A percentile compares a stretch with the other conserved stretches of the same genome.
phyloP scores from a whole-genome alignment of 2,329 filamentous ascomycete species.

The Penicillium sp. region DNA sequence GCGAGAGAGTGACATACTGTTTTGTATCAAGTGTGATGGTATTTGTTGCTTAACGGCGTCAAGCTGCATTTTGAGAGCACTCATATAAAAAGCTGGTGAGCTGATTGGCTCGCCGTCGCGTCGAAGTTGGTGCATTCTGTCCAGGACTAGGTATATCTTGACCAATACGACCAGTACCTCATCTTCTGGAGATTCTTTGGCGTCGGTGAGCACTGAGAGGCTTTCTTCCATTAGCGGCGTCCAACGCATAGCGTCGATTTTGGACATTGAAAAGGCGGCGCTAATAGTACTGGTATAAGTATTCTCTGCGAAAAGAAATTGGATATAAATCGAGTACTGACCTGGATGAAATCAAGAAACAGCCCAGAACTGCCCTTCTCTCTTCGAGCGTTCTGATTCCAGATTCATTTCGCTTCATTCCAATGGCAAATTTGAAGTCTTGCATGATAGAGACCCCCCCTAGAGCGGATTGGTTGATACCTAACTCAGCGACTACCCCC shows the following conservation, averaged over 20 bases:
- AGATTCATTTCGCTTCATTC: conserved; percentile 15
- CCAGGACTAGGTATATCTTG: conserved; percentile 25
- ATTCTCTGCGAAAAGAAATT: conserved; percentile 1
- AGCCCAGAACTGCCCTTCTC: conserved; percentile 51
- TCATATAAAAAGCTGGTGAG: conserved; percentile 18
- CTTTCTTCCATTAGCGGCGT: conserved; percentile 61
- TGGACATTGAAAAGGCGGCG: conserved; percentile 35
- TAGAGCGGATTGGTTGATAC: conserved; percentile 21
- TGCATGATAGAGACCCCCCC: conserved; percentile 20
- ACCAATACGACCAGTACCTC: conserved; percentile 44
- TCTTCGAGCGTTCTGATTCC: conserved; percentile 50
- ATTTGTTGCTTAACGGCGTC: conserved; percentile 20
- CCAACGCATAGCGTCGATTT: conserved; percentile 56
- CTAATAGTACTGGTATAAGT: conserved; percentile 21
- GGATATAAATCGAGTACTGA: conserved; percentile 15
- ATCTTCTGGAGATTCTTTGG: conserved; percentile 53
- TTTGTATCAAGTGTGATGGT: conserved; percentile 17
- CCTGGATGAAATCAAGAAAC: conserved; percentile 49
- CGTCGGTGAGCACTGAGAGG: conserved; percentile 48
- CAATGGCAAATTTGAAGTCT: conserved; percentile 22
- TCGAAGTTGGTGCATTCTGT: conserved; percentile 18
- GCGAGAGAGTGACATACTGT: conserved; percentile 17
- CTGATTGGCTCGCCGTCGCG: conserved; percentile 15
- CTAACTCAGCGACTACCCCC: conserved; percentile 26
- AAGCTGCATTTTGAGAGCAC: conserved; percentile 23